Conservation (phyloP, 768 basidiomycete genomes). For the Clavaria fumosa region DNA sequence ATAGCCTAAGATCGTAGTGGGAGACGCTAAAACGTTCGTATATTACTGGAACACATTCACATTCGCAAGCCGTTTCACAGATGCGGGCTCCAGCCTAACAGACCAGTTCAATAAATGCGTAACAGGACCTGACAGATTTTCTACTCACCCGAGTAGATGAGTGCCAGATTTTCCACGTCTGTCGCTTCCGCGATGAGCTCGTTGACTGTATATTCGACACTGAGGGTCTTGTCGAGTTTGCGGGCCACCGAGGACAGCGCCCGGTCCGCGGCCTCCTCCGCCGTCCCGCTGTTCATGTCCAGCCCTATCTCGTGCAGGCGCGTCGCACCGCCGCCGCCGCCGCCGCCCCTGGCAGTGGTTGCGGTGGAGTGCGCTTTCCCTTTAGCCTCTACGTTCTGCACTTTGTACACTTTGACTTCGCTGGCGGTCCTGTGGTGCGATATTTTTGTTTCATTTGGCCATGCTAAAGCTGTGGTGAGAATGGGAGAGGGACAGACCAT, state of each 20-base stretch:
- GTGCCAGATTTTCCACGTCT: conserved; percentile 55
- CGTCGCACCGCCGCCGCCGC: too few relatives aligned
- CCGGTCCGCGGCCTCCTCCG: conserved; percentile 80
- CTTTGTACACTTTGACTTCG: conserved; percentile 54
- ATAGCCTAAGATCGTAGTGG: not conserved
- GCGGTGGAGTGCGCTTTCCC: too few relatives aligned
- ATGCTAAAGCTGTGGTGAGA: too few relatives aligned
- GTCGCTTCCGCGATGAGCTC: conserved; percentile 83
- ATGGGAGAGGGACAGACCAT: conserved; percentile 37
- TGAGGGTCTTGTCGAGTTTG: conserved; percentile 74
- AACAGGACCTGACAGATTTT: too few relatives aligned
- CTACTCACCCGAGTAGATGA: conserved; percentile 58
- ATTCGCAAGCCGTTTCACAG: conserved; percentile 9
- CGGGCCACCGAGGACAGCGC: conserved; percentile 65
- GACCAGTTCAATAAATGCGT: too few relatives aligned
- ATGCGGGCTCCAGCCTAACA: conserved; percentile 23
- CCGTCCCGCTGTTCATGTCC: conserved; percentile 48
- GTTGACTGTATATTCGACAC: conserved; percentile 88
- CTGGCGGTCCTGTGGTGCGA: conserved; percentile 48
- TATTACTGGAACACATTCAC: too few relatives aligned
- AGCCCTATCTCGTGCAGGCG: conserved; percentile 40
- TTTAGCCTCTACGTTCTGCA: too few relatives aligned
- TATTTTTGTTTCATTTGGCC: not conserved
- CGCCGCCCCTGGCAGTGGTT: too few relatives aligned
- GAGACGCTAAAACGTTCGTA: not conserved